A percentile compares a stretch with the other conserved stretches of the same genome.
These are phyloP conservation scores for Fomitopsis schrenkii DNA, from an alignment of 1,284 basidiomycete species.

Conservation along the genomic window DNA sequence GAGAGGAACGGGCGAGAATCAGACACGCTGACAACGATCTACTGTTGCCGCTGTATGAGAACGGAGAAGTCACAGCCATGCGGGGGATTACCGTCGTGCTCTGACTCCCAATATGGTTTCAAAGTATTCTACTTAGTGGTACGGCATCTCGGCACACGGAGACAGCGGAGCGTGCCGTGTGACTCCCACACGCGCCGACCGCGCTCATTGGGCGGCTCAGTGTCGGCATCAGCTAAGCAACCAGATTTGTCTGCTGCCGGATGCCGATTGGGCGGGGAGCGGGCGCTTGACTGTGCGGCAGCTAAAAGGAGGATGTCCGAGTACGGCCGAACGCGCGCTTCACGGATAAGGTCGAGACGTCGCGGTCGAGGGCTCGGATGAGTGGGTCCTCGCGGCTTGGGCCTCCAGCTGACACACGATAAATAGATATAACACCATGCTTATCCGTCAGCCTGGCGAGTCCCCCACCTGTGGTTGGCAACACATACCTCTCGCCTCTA, in stretches of 20 bases:
- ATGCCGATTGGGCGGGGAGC: neutral
- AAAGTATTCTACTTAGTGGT: no score
- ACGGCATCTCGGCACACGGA: no score
- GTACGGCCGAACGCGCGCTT: neutral
- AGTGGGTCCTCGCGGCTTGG: neutral
- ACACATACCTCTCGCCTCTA: neutral
- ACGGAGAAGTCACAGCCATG: no score
- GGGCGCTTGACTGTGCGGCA: neutral
- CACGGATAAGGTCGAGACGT: neutral
- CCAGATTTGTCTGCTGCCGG: neutral
- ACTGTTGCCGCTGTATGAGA: no score
- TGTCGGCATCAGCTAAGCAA: neutral
- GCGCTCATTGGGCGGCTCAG: neutral
- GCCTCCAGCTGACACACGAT: neutral
- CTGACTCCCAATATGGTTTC: no score
- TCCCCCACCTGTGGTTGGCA: neutral
- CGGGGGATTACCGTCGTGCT: no score
- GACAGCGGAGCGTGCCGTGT: neutral
- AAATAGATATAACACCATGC: neutral
- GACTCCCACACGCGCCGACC: neutral
- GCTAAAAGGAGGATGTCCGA: neutral
- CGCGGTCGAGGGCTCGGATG: neutral
- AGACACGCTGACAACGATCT: no score
- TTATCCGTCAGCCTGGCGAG: neutral
- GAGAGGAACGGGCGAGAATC: no score